Percentiles rank a stretch among this genome's conserved stretches.
These are phyloP conservation scores for Tausonia pullulans DNA, from an alignment of 1,284 basidiomycete genomes.

Conservation along the genomic window DNA sequence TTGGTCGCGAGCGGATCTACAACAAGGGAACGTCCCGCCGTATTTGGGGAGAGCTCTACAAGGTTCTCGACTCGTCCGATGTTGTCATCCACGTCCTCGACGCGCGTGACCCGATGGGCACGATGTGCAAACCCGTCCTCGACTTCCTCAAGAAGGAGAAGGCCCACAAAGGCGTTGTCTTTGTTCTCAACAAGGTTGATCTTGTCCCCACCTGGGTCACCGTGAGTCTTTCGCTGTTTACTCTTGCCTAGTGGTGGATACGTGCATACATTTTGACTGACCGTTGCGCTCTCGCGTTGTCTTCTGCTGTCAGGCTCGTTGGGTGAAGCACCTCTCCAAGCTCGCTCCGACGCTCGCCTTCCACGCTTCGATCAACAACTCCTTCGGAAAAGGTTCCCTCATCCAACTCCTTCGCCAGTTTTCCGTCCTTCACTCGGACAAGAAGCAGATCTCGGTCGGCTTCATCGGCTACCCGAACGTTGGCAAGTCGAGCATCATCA, in stretches of 20 bases:
- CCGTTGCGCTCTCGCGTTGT: conserved; percentile 1
- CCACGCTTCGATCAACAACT: conserved; percentile 98
- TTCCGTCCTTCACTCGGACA: conserved; percentile 92
- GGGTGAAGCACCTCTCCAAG: conserved; percentile 90
- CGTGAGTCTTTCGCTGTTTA: conserved; percentile 46
- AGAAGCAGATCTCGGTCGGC: conserved; percentile 98
- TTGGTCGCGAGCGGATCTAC: conserved; percentile 66
- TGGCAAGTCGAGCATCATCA: conserved; percentile 94
- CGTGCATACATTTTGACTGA: conserved; percentile 1
- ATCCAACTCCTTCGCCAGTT: conserved; percentile 97
- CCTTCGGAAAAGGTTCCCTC: conserved; percentile 95
- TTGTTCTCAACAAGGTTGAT: conserved; percentile 97
- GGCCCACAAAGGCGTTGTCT: conserved; percentile 91
- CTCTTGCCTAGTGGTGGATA: background rate
- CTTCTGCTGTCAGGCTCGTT: conserved; percentile 58
- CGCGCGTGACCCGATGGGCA: conserved; percentile 90
- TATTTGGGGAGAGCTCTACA: conserved; percentile 97
- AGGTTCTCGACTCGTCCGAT: conserved; percentile 97
- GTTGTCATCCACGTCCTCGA: conserved; percentile 94
- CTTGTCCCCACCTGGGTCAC: conserved; percentile 98
- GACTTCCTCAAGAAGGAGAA: conserved; percentile 94
- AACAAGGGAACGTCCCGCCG: conserved; percentile 84
- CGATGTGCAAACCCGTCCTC: conserved; percentile 90
- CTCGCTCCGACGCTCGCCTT: conserved; percentile 94
- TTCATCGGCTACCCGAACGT: conserved; percentile 98